Evolutionary conservation across 768 basidiomycete species (phyloP).

Genomic region (Kwoniella sp.): DNA sequence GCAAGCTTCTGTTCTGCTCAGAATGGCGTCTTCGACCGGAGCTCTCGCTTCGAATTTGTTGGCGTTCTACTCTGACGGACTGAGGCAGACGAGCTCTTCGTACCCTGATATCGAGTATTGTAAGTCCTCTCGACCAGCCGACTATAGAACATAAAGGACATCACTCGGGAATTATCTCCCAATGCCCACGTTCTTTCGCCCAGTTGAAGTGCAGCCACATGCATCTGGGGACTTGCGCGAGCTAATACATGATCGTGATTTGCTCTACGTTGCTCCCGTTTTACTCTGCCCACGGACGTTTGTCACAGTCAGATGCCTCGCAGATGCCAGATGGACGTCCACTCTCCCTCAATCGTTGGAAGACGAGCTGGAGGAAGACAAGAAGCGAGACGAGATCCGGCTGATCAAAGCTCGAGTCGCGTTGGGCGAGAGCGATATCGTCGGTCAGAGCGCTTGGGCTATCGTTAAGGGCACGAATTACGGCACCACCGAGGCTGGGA

Average conservation of each 20-base stretch:
- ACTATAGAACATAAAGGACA: too few species aligned
- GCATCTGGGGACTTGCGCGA: too few species aligned
- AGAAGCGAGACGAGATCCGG: constrained; percentile 18
- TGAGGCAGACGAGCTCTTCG: constrained; percentile 14
- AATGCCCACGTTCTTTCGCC: too few species aligned
- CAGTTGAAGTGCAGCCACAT: too few species aligned
- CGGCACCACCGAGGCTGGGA: not conserved
- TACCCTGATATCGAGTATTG: constrained; percentile 19
- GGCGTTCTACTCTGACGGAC: constrained; percentile 6
- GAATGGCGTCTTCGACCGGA: constrained; percentile 9
- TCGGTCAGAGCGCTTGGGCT: constrained; percentile 18
- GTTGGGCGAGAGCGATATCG: constrained; percentile 26
- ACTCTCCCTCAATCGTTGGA: constrained; percentile 20
- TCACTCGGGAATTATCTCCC: too few species aligned
- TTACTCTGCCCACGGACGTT: too few species aligned
- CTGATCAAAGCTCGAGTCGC: constrained; percentile 28
- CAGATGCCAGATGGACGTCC: constrained; percentile 27
- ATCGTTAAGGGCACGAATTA: not conserved
- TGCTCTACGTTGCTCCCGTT: not conserved
- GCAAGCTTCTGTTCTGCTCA: constrained; percentile 6
- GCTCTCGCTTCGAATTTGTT: not conserved
- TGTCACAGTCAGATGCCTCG: constrained; percentile 26
- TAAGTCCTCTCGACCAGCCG: too few species aligned
- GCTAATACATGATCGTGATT: too few species aligned
- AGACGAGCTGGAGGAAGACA: constrained; percentile 16